A percentile compares a stretch with the other conserved stretches of the same genome.
Evolutionary conservation across 2,329 filamentous ascomycete genomes (phyloP).

Genomic region (Fusarium nisikadoi): DNA sequence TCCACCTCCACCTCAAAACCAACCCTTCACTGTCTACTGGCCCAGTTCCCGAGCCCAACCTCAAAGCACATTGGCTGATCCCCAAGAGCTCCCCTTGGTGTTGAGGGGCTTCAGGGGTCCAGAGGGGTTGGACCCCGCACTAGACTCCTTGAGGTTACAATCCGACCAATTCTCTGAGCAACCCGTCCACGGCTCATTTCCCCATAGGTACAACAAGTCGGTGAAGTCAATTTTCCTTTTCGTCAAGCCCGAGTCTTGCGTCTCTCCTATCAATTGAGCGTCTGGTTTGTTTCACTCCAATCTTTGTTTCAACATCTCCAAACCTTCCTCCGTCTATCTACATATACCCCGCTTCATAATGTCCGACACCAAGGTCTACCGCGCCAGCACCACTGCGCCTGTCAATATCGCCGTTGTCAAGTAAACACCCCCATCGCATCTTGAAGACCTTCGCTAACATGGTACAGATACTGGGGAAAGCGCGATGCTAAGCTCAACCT

Average conservation of each 20-base stretch:
- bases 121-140: constrained; percentile 43
- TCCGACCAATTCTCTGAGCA: constrained; percentile 8
- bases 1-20: neutral
- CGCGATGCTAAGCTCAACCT: constrained; percentile 93
- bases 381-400: constrained; percentile 93
- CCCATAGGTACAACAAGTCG: constrained; percentile 43
- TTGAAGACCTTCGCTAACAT: neutral
- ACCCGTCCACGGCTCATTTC: constrained; percentile 37
- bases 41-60: neutral
- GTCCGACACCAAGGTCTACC: constrained; percentile 74
- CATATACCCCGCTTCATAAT: constrained; percentile 46
- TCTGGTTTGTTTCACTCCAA: neutral
- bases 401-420: constrained; percentile 99
- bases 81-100: constrained; percentile 19
- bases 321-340: neutral
- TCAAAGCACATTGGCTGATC: constrained; percentile 11
- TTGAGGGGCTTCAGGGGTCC: constrained; percentile 40
- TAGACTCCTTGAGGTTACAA: constrained; percentile 37
- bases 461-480: constrained; percentile 85
- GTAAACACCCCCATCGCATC: constrained; percentile 55
- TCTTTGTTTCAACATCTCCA: neutral
- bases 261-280: neutral
- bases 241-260: neutral
- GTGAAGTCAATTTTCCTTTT: constrained; percentile 35
- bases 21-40: neutral